phyloP scores from a whole-genome alignment of 345 rosid genomes.

The sweet orange (Citrus sinensis) region DVS_A1.0 CM039163.1:37158001-37158500 shows the following conservation, averaged over 20 bases:
- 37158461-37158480: background rate
- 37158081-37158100: too few species aligned
- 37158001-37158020: fast-evolving
- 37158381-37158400: background rate
- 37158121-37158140: background rate
- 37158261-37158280: background rate
- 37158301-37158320: background rate
- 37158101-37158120: background rate
- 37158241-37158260: background rate
- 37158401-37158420: background rate
- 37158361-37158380: background rate
- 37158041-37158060: too few species aligned
- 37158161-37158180: background rate
- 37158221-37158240: constrained; percentile 16
- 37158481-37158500: too few species aligned
- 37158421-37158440: background rate
- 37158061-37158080: too few species aligned
- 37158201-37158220: constrained; percentile 5
- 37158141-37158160: background rate
- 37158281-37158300: constrained; percentile 7
- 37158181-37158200: background rate
- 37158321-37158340: background rate
- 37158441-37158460: too few species aligned
- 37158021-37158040: too few species aligned
- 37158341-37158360: constrained; percentile 10